Percentiles rank a stretch among this genome's conserved stretches.
Conservation (phyloP, 75 land plant genomes). For the Picea glauca region DNA sequence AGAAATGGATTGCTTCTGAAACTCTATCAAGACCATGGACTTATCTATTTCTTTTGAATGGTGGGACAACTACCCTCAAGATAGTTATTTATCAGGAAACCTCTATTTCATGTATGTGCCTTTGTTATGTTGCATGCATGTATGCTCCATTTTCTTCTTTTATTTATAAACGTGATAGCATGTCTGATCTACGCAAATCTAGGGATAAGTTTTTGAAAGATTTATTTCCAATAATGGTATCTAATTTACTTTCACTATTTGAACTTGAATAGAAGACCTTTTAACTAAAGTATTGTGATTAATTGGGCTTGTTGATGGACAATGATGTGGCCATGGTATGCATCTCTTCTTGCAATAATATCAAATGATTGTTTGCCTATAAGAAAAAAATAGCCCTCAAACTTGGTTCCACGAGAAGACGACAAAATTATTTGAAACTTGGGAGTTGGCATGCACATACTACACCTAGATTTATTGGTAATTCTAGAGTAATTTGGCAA, state of each 20-base stretch:
- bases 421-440: background rate
- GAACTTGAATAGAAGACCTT: too few relatives aligned
- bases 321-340: background rate
- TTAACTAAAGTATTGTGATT: too few relatives aligned
- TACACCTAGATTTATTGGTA: background rate
- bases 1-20: background rate
- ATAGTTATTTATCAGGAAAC: background rate
- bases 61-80: background rate
- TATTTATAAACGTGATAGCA: too few relatives aligned
- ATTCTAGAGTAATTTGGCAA: background rate
- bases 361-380: background rate
- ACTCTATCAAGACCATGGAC: background rate
- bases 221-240: too few relatives aligned
- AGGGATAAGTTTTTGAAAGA: too few relatives aligned
- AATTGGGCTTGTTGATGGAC: background rate
- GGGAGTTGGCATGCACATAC: background rate
- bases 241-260: too few relatives aligned
- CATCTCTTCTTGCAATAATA: background rate
- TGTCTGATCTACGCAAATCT: too few relatives aligned
- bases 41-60: background rate
- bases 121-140: background rate
- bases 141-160: background rate
- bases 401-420: background rate
- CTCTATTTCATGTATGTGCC: background rate
- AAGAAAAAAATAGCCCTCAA: conserved; percentile 2